These are phyloP conservation scores for Rhinocladiella mackenziei DNA, from an alignment of 2,329 filamentous ascomycete species.

Conservation along the genomic window DNA sequence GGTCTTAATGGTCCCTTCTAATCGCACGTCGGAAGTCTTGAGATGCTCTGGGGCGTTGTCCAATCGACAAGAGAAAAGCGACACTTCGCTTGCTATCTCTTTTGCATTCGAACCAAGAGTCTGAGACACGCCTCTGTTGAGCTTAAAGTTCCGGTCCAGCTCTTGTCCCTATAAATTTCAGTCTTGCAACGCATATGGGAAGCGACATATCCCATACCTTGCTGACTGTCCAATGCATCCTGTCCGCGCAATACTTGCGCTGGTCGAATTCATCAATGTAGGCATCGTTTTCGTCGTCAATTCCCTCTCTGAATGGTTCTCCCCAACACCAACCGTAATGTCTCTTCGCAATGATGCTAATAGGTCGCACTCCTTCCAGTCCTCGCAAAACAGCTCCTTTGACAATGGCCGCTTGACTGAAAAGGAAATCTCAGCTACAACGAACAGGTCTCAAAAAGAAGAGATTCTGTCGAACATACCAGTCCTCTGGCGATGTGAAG, in stretches of 20 bases:
- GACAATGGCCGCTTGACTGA: neutral
- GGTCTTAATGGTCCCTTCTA: neutral
- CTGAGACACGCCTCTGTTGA: neutral
- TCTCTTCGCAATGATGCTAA: neutral
- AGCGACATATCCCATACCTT: no score
- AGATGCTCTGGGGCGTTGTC: neutral
- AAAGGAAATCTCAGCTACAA: neutral
- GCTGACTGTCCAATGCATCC: constrained; percentile 1
- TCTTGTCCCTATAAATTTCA: constrained; percentile 2
- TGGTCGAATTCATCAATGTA: neutral
- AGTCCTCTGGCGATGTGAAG: neutral
- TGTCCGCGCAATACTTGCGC: neutral
- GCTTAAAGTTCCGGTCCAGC: neutral
- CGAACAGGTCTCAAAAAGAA: neutral
- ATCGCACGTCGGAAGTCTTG: neutral
- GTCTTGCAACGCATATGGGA: no score
- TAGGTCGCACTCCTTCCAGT: neutral
- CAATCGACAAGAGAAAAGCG: neutral
- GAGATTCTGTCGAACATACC: neutral
- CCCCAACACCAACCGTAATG: constrained; percentile 1
- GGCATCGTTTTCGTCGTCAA: constrained; percentile 1
- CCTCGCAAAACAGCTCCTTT: neutral
- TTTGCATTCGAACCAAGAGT: neutral
- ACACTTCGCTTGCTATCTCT: neutral
- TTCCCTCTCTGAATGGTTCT: constrained; percentile 1